Percentiles rank a stretch among this genome's conserved stretches.
Conservation (phyloP, 164 flowering plant species). For the Cinnamomum chago region DNA sequence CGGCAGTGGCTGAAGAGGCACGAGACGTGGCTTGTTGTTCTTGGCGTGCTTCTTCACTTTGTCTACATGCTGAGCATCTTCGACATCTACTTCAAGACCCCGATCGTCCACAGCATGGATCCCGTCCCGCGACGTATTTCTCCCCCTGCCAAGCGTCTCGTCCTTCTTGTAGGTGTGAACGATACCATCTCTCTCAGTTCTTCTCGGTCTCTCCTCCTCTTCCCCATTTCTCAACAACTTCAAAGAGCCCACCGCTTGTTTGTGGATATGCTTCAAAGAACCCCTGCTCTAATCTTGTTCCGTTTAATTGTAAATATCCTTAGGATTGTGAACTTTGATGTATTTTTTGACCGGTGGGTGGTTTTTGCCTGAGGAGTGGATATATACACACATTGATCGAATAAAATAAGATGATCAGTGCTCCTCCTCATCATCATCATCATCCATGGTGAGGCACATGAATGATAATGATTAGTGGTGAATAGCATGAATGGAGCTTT, state of each 20-base stretch:
- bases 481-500: too few species aligned
- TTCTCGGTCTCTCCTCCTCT: background rate
- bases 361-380: too few species aligned
- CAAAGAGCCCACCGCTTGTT: too few species aligned
- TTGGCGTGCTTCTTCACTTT: conserved; percentile 78
- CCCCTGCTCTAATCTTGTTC: background rate
- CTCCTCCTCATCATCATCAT: too few species aligned
- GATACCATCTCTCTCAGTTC: background rate
- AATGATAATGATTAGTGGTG: too few species aligned
- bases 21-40: conserved; percentile 77
- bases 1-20: conserved; percentile 44
- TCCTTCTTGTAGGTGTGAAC: conserved; percentile 64
- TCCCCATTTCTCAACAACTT: background rate
- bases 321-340: too few species aligned
- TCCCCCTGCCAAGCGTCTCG: conserved; percentile 90
- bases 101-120: conserved; percentile 94
- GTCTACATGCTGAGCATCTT: conserved; percentile 94
- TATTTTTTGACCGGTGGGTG: too few species aligned
- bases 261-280: background rate
- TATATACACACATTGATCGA: too few species aligned
- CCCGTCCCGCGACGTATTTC: conserved; percentile 65
- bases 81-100: conserved; percentile 93
- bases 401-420: too few species aligned
- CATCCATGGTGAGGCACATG: too few species aligned
- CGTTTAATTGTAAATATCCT: too few species aligned